Evolutionary conservation across 1,284 basidiomycete genomes (phyloP), one percentile per base, ranked within the genome.

Genomic region (Pseudozyma pruni): DNA sequence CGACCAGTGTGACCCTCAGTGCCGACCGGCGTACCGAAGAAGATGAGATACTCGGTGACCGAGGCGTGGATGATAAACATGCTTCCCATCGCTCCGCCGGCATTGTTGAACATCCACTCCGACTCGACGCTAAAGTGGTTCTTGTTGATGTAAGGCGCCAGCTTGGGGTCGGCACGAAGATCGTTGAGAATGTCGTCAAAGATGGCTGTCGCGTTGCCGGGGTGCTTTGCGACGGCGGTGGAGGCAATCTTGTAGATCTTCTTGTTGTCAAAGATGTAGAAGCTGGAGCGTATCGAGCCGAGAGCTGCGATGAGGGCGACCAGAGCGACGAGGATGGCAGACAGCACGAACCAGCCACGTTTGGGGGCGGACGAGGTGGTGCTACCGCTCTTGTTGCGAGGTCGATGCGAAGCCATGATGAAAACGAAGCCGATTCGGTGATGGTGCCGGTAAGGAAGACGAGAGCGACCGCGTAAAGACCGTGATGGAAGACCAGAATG

Each of bases 91-190:
- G 96, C 95, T 50, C 96, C 95, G 17, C 94, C 95, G 1, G 95
- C 95, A 80, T 98, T 98, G 86, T 90, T 98, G 85, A 96, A 92
- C 39, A 98, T 88, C 95, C 95, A 98, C 80, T 98, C 94, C 20
- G 87, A 88, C 25, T 63, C 69, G 47, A 75, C 58, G 29, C 52
- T 60, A 39, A 75, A 74, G 29, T 74, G 63, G 41, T 77, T 59
- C 39, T 59, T 59, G 67, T 81, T 81, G 35, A 81, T 63, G 25
- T 72, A 74, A 32, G 70, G 75, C 3, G 61, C 72, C 4, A 66
- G 44, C 46, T 75, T 75, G 35, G 74, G 74, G 45, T 81, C 76
- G 29, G 59, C 50, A 13, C 63, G 59, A 16, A 81, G 72, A 25
- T 62, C 34, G 31, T 44, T 45, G 11, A 81, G 39, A 42, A 81